A percentile compares a stretch with the other conserved stretches of the same genome.
phyloP scores from a whole-genome alignment of 495 filamentous ascomycete species.

The Podospora tetraspora region DNA sequence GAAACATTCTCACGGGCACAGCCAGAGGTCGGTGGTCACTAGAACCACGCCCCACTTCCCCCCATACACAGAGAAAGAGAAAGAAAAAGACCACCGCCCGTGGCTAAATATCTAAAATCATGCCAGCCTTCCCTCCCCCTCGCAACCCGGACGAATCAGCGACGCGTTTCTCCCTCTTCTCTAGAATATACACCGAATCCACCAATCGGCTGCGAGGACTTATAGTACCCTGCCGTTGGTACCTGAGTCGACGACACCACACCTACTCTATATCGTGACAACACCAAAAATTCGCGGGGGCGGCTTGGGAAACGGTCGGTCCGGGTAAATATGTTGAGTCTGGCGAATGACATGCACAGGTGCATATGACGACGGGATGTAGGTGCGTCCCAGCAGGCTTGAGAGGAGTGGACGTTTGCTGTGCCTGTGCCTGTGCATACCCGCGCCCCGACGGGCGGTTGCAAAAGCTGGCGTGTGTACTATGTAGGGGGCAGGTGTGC shows the following conservation, averaged over 20 bases:
- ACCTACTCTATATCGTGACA: background rate
- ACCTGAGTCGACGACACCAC: background rate
- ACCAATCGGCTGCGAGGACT: background rate
- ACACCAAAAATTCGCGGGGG: background rate
- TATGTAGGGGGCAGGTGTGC: too few species aligned
- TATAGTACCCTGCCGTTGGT: background rate
- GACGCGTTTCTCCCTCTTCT: background rate
- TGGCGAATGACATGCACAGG: background rate
- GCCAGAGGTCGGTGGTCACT: background rate
- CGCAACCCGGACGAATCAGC: background rate
- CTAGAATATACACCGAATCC: background rate
- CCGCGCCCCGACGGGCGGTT: background rate
- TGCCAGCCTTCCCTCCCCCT: background rate
- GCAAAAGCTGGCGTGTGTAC: background rate
- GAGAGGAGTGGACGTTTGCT: background rate
- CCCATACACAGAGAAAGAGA: background rate
- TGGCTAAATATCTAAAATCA: slow-evolving; percentile 7
- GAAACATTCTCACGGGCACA: background rate
- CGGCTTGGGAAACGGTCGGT: background rate
- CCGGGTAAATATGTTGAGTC: background rate
- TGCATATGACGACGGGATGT: background rate
- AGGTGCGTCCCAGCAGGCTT: background rate
- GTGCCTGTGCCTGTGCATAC: background rate
- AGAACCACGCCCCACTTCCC: background rate
- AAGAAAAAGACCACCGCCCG: background rate